Base-by-base conservation (phyloP, 768 basidiomycete genomes). In the Kwoniella bestiolae region DNA sequence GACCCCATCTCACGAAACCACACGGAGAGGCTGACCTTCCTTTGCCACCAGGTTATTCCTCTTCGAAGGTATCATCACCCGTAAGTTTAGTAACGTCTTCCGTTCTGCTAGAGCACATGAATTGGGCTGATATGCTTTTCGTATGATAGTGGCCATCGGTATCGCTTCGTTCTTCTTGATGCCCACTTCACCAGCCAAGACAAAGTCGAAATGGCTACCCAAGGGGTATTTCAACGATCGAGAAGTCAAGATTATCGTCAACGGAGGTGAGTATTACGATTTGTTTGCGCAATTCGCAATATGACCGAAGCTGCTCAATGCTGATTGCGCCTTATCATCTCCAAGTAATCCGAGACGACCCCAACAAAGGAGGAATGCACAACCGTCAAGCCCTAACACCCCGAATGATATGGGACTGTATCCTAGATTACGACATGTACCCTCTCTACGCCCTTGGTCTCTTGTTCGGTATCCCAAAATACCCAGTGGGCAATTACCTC, bases 11-110 rank as follows among this genome's bases (percentile, higher is more conserved):
- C n/a, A n/a, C n/a, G n/a, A n/a, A n/a, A n/a, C n/a, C n/a, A n/a
- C n/a, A n/a, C n/a, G n/a, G n/a, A n/a, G n/a, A n/a, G n/a, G n/a
- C n/a, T n/a, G n/a, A n/a, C n/a, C n/a, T n/a, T n/a, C n/a, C n/a
- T n/a, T n/a, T n/a, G n/a, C n/a, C n/a, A n/a, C n/a, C 25, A 21
- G 46, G n/a, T 80, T 88, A 29, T 87, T 88, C 75, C 79, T 88
- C 28, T 71, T 88, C 31, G 87, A 87, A 52, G 70, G 69, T 35
- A 23, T 73, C 12, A 60, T 74, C 21, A 68, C 70, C 45, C 49
- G 65, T 69, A 41, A 47, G 65, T 49, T 45, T n/a, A n/a, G n/a
- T n/a, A n/a, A n/a, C n/a, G n/a, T n/a, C n/a, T n/a, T n/a, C n/a
- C n/a, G n/a, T n/a, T n/a, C n/a, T n/a, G n/a, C n/a, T n/a, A n/a